These are phyloP conservation scores for Penicillium capsulatum DNA, from an alignment of 2,329 filamentous ascomycete species.

Conservation along the genomic window DNA sequence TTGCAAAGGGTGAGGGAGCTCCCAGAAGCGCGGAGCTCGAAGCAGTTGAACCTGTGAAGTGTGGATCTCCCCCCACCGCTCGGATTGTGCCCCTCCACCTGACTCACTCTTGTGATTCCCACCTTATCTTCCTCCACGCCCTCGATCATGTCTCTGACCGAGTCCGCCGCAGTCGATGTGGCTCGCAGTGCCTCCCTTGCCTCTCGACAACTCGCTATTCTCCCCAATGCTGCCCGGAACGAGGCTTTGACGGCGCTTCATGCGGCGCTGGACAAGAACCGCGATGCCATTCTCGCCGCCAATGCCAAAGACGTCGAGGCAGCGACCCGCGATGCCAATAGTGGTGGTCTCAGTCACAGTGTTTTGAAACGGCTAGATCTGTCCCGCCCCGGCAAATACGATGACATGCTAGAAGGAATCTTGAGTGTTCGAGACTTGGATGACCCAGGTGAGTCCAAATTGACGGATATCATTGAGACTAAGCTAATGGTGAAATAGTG, in stretches of 20 bases:
- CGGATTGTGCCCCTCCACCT: slow-evolving; percentile 8
- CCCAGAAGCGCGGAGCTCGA: not conserved
- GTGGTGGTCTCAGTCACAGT: slow-evolving; percentile 73
- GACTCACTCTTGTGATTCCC: slow-evolving; percentile 2
- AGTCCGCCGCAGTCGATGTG: slow-evolving; percentile 71
- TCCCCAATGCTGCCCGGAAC: slow-evolving; percentile 73
- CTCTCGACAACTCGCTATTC: slow-evolving; percentile 75
- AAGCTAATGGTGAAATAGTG: slow-evolving; percentile 49
- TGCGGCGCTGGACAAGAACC: slow-evolving; percentile 64
- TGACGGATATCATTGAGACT: not conserved
- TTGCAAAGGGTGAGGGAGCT: not conserved
- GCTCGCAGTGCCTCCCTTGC: slow-evolving; percentile 74
- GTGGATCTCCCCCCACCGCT: slow-evolving; percentile 7
- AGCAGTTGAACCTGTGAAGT: not conserved
- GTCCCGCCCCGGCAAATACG: slow-evolving; percentile 82
- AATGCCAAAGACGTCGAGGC: slow-evolving; percentile 77
- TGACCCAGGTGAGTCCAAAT: slow-evolving; percentile 63
- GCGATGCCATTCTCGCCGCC: slow-evolving; percentile 74
- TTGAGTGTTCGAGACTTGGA: slow-evolving; percentile 77
- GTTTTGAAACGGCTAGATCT: slow-evolving; percentile 86
- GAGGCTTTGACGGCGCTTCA: slow-evolving; percentile 80
- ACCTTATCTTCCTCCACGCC: not conserved
- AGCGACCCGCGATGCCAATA: slow-evolving; percentile 67
- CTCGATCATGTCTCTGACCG: slow-evolving; percentile 75
- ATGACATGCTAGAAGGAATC: slow-evolving; percentile 96